Evolutionary conservation across 805 yeast genomes (phyloP).

Genomic region (Candida ortonii): DNA sequence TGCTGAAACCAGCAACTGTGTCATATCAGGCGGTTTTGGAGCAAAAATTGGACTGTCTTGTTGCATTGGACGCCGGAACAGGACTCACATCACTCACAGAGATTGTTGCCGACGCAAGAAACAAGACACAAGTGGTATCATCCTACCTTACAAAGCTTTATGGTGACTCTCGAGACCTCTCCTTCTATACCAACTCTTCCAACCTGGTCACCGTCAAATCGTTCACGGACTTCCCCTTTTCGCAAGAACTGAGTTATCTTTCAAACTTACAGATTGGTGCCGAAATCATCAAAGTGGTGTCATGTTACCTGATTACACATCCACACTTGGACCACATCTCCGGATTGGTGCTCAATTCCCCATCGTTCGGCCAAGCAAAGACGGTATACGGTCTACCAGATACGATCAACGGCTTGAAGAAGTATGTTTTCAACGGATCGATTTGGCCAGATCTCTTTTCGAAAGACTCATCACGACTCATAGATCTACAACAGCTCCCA

Average conservation of each 20-base stretch:
- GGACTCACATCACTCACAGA: conserved; percentile 59
- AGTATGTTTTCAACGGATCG: conserved; percentile 64
- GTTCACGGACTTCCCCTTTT: conserved; percentile 5
- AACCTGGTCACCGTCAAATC: conserved; percentile 7
- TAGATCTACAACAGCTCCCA: not conserved
- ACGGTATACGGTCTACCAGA: conserved; percentile 50
- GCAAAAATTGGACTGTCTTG: conserved; percentile 33
- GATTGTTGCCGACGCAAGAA: conserved; percentile 14
- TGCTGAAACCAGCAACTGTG: conserved; percentile 54
- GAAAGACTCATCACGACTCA: conserved; percentile 25
- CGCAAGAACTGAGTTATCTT: conserved; percentile 4
- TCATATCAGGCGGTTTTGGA: conserved; percentile 39
- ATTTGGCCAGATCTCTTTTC: conserved; percentile 75
- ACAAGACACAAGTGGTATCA: conserved; percentile 3
- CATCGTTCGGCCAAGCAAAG: conserved; percentile 43
- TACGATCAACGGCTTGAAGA: conserved; percentile 51
- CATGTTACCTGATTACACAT: conserved; percentile 63
- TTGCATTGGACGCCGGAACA: conserved; percentile 79
- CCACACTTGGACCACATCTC: conserved; percentile 81
- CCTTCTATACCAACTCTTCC: conserved; percentile 9
- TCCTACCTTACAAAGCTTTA: conserved; percentile 20
- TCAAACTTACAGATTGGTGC: conserved; percentile 14
- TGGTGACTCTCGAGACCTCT: conserved; percentile 10
- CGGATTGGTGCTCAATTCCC: conserved; percentile 69
- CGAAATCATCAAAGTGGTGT: conserved; percentile 35